phyloP scores from a whole-genome alignment of 129 eudicot genomes.

The Daucus carota region DNA sequence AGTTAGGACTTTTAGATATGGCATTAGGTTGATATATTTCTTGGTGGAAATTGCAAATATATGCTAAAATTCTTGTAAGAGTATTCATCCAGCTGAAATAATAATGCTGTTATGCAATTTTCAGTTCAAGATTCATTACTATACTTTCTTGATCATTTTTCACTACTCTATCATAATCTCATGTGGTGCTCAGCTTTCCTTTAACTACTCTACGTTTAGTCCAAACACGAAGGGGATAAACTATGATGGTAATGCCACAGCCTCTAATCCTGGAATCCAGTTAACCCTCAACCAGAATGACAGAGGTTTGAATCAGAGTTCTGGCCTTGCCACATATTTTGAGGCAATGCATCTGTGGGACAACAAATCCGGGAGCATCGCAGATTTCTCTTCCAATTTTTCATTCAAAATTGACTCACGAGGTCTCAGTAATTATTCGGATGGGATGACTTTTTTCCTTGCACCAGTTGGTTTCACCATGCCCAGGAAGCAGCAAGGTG shows the following conservation, averaged over 20 bases:
- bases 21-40: background rate
- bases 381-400: slow-evolving; percentile 26
- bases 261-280: slow-evolving; percentile 23
- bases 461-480: slow-evolving; percentile 21
- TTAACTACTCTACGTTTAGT: background rate
- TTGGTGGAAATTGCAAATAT: background rate
- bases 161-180: background rate
- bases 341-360: slow-evolving; percentile 24
- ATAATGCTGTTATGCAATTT: background rate
- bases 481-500: slow-evolving; percentile 18
- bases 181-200: background rate
- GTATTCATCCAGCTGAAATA: background rate
- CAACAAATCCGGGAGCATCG: slow-evolving; percentile 20
- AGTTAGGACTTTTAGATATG: background rate
- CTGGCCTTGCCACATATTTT: slow-evolving; percentile 20
- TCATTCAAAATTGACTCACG: slow-evolving; percentile 18
- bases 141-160: background rate
- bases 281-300: slow-evolving; percentile 25
- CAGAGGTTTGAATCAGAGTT: slow-evolving; percentile 15
- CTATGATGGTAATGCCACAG: slow-evolving; percentile 4
- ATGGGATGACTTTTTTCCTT: slow-evolving; percentile 34
- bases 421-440: slow-evolving; percentile 6
- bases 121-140: background rate
- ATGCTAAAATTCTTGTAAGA: background rate
- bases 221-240: background rate